phyloP scores from a whole-genome alignment of 345 rosid genomes.

The Brassica nigra region DNA sequence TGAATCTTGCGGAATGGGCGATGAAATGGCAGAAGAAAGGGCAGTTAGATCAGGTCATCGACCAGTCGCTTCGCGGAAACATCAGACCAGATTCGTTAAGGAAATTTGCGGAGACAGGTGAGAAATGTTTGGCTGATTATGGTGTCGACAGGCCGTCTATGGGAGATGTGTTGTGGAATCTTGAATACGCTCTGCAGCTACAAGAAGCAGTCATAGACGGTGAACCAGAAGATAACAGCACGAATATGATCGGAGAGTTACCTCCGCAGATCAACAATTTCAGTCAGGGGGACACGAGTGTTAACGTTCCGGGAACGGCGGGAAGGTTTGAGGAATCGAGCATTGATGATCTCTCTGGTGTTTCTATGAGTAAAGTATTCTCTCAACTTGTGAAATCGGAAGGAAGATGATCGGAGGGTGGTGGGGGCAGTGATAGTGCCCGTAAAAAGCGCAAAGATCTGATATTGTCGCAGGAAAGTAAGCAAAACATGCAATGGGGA shows the following conservation, averaged over 20 bases:
- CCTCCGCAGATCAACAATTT: constrained; percentile 66
- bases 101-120: constrained; percentile 39
- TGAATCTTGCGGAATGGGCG: constrained; percentile 43
- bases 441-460: background rate
- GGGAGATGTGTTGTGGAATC: constrained; percentile 45
- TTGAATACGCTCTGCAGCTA: constrained; percentile 35
- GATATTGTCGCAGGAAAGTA: background rate
- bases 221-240: constrained; percentile 77
- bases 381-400: constrained; percentile 90
- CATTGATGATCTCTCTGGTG: constrained; percentile 63
- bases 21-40: constrained; percentile 41
- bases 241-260: constrained; percentile 75
- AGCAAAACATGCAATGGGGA: constrained; percentile 12
- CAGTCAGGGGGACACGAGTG: constrained; percentile 54
- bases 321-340: constrained; percentile 48
- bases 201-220: constrained; percentile 56
- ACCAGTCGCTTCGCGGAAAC: constrained; percentile 30
- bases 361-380: constrained; percentile 86
- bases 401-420: constrained; percentile 54
- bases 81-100: constrained; percentile 31
- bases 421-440: background rate
- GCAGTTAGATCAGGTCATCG: constrained; percentile 32
- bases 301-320: constrained; percentile 38
- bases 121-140: constrained; percentile 38
- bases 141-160: constrained; percentile 40